Conservation (phyloP, 805 yeast genomes). For the Nakazawaea wyomingensis region DNA sequence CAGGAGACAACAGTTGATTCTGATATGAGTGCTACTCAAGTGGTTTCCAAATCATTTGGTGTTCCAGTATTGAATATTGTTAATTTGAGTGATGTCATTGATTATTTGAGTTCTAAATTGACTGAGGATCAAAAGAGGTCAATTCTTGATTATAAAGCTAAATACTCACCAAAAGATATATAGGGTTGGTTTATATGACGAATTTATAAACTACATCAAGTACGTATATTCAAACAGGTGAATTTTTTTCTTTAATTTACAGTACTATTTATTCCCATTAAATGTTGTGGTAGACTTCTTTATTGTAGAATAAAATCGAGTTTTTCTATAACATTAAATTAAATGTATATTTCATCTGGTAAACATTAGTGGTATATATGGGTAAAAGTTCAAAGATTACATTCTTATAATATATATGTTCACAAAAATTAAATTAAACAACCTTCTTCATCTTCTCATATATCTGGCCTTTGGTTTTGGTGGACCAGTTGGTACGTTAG, state of each 20-base stretch:
- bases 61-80: conserved; percentile 87
- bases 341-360: too few species aligned
- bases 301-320: too few species aligned
- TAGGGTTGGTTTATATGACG: too few species aligned
- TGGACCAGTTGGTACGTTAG: conserved; percentile 32
- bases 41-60: conserved; percentile 62
- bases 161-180: conserved; percentile 36
- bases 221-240: too few species aligned
- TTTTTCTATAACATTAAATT: too few species aligned
- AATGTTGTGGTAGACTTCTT: too few species aligned
- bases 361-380: too few species aligned
- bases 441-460: conserved; percentile 41
- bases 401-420: too few species aligned
- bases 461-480: conserved; percentile 55
- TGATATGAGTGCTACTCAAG: conserved; percentile 72
- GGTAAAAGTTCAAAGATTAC: too few species aligned
- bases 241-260: too few species aligned
- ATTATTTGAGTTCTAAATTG: conserved; percentile 51
- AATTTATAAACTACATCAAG: too few species aligned
- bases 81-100: conserved; percentile 66
- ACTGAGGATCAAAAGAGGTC: conserved; percentile 51
- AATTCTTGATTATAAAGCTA: conserved; percentile 52
- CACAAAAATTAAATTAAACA: background rate
- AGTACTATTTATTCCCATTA: too few species aligned
- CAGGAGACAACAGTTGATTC: conserved; percentile 80